A percentile compares a stretch with the other conserved stretches of the same genome.
Conservation (phyloP, 306 rosid genomes). For the Styphnolobium japonicum region DNA sequence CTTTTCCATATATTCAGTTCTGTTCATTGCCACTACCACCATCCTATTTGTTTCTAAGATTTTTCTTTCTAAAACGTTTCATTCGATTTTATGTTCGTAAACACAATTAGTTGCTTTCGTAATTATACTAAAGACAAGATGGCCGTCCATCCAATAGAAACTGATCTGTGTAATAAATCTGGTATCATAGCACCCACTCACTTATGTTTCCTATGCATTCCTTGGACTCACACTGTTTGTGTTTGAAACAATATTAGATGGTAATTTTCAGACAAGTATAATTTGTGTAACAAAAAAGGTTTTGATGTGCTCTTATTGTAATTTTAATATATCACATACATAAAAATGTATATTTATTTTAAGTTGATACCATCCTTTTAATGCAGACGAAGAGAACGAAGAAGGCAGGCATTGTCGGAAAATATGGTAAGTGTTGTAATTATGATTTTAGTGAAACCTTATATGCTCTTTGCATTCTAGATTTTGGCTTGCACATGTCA, state of each 20-base stretch:
- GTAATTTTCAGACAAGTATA: no score
- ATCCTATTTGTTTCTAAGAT: neutral
- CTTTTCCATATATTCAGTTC: neutral
- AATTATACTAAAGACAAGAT: neutral
- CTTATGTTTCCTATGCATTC: neutral
- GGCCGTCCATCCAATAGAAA: no score
- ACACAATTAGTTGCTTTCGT: no score
- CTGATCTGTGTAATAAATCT: no score
- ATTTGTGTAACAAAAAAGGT: neutral
- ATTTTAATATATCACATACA: neutral
- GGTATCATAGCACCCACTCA: no score
- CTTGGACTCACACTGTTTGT: no score
- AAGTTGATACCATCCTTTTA: neutral
- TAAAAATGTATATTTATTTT: neutral
- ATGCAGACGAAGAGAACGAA: conserved; percentile 80
- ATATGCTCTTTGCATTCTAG: neutral
- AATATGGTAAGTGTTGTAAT: conserved; percentile 47
- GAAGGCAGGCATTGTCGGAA: conserved; percentile 82
- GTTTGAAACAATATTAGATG: no score
- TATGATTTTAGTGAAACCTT: neutral
- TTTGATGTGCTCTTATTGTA: neutral
- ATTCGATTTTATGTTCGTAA: no score
- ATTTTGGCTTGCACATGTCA: neutral
- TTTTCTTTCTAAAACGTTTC: neutral
- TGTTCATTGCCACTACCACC: neutral